Evolutionary conservation across 345 rosid genomes (phyloP), one percentile per base, ranked within the genome.

Genomic region (Chamaenerion angustifolium): DNA sequence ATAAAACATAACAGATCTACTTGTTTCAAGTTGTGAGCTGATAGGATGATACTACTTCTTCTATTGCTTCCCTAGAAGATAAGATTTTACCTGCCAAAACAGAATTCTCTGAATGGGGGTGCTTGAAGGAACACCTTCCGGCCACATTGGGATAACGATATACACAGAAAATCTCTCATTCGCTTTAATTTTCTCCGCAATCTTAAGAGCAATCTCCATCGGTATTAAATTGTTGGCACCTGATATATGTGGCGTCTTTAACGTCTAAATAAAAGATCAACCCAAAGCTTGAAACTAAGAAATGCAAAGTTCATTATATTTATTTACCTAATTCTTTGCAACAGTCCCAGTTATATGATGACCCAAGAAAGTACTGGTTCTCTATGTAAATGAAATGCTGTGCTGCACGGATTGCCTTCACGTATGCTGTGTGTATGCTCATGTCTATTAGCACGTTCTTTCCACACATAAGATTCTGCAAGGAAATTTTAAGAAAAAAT

Each of bases 91-190:
- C 95, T 85, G 98, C 98, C 98, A 90, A 72, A 65, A 85, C 15
- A 90, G 80, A 54, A 90, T 90, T 48, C 88, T 71, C 65, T 90
- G 95, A 40, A 74, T 74, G 13, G 84, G 60, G 49, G 55, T 12
- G 44, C 82, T 69, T 40, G 94, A 67, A 35, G 98, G 76, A 63
- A 69, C 68, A 58, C 98, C 98, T 73, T 90, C 95, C 19, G 98
- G 95, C 88, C 94, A 85, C 98, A 90, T 90, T 48, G 98, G 98
- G 64, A 90, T 79, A 40, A 90, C 80, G 61, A 90, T 79, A 56
- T 90, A 90, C 1, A 79, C 98, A 63, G 86, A 68, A 68, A 85
- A 90, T 58, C 88, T 85, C 64, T 90, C 82, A 19, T 68, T 70
- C 56, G 86, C 82, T 76, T 85, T 79, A 56, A 85, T 90, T 58